Base-by-base conservation (phyloP, 1,284 basidiomycete genomes). In the Anthracocystis panici-leucophaei region DNA sequence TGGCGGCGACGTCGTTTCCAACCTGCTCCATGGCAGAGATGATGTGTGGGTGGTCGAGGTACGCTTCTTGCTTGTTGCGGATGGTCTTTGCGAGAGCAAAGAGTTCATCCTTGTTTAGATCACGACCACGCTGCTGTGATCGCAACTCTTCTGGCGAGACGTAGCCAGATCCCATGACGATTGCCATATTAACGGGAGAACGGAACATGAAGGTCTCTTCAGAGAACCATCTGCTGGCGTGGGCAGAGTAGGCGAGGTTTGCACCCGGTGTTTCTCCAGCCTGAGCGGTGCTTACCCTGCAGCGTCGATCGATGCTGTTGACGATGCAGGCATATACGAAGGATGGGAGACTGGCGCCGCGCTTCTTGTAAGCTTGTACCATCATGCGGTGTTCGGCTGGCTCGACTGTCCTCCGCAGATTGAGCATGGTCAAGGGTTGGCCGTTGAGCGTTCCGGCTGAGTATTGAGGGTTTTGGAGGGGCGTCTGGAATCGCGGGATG, bases 251-350 rank as follows among this genome's bases (percentile, higher is more conserved):
- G n/a, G 40, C 55, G 5, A 68, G 59, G 31, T 68, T 52, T 12
- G 57, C 65, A 23, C 65, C 65, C 11, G 60, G 65, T 2, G 40
- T 25, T 20, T 54, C 55, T 23, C 25, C 65, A 0, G 41, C 49
- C 8, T 57, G 44, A 0, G 50, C 18, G 4, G 44, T 55, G 59
- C 49, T 57, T 3, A 55, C 38, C 10, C 41, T 58, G 54, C 56
- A 68, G 23, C 46, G 54, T 45, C 59, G 54, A 56, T 68, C 65
- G 50, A 68, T 68, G 51, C 65, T 68, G 58, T 68, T 68, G 27
- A 68, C 59, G 8, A 68, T 61, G 56, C 65, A 68, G 5, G 65
- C 65, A 27, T 68, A 68, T 38, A 62, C 56, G 23, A 68, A 57
- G 3, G 65, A 62, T 27, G 65, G 65, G 0, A 68, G 49, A 3